Conservation (phyloP, 306 rosid species). For the Vigna radiata region DNA sequence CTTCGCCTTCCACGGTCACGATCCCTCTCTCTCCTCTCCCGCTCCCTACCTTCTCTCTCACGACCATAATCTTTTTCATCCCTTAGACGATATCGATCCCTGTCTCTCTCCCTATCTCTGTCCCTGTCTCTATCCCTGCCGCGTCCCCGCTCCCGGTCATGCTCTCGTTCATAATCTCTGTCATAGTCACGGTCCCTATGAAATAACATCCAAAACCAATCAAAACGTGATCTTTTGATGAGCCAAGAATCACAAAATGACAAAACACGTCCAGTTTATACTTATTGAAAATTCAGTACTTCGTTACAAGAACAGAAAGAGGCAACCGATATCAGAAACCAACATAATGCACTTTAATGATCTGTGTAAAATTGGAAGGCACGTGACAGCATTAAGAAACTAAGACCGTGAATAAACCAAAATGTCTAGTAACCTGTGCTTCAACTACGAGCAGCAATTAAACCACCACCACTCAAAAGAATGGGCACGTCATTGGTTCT, state of each 20-base stretch:
- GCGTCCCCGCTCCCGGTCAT: slow-evolving; percentile 61
- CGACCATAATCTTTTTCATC: slow-evolving; percentile 74
- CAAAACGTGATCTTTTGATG: background rate
- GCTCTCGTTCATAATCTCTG: slow-evolving; percentile 81
- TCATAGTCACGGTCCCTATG: slow-evolving; percentile 90
- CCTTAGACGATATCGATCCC: slow-evolving; percentile 69
- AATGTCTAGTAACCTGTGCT: slow-evolving; percentile 6
- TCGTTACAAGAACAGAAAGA: background rate
- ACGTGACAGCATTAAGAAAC: slow-evolving; percentile 9
- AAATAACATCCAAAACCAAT: slow-evolving; percentile 31
- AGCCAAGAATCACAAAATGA: background rate
- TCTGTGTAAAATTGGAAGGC: background rate
- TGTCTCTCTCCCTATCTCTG: slow-evolving; percentile 67
- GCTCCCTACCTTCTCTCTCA: slow-evolving; percentile 84
- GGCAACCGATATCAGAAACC: background rate
- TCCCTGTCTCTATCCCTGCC: slow-evolving; percentile 61
- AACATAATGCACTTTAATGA: background rate
- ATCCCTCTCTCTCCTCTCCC: slow-evolving; percentile 92
- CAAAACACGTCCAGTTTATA: background rate
- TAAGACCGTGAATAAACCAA: slow-evolving; percentile 8
- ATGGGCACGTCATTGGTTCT: background rate
- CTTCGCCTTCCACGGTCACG: slow-evolving; percentile 91
- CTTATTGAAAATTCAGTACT: background rate
- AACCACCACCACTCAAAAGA: slow-evolving; percentile 4
- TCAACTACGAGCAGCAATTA: slow-evolving; percentile 26